Evolutionary conservation across 257 asterid genomes (phyloP), one percentile per base, ranked within the genome.

Genomic region (Solanum habrochaites): DNA sequence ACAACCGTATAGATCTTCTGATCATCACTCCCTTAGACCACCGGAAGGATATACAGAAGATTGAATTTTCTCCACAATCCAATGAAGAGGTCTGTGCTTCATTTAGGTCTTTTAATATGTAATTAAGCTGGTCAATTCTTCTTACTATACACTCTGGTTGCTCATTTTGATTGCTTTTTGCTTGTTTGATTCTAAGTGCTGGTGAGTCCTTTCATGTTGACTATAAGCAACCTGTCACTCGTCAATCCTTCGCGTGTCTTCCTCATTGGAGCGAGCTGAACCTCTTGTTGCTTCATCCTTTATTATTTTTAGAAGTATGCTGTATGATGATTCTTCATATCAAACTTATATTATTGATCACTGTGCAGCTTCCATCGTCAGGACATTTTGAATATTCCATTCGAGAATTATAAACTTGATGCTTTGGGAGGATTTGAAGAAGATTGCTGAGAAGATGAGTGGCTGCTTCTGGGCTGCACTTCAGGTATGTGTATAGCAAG

Each of bases 391-490:
- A 96, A 93, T 94, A 95, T 95, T 20, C 99, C 99, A 96, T 90
- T 95, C 99, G 3, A 95, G 99, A 92, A 95, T 81, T 87, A 96
- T 96, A 98, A 96, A 96, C 85, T 89, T 96, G 90, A 95, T 94
- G 98, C 92, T n/a, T n/a, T n/a, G 98, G 70, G 99, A 98, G 85
- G 99, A 96, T 86, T 91, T 96, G 85, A 96, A 95, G 91, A 96
- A 95, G 89, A 95, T 96, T 86, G 96, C 98, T 58, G 99, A 93
- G 92, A 96, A 96, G 89, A 95, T 95, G 98, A 93, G 92, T 85
- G 98, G 98, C n/a, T 56, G 98, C 98, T 67, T 96, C 99, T 40
- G 98, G 62, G 99, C 98, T 39, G 98, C 95, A 89, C 95, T 96
- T 23, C 94, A 95, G 86, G 88, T 25, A 84, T 45, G 84, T 69